Evolutionary conservation across 2,329 filamentous ascomycete genomes (phyloP).

Genomic region (Cladosporium sp.): DNA sequence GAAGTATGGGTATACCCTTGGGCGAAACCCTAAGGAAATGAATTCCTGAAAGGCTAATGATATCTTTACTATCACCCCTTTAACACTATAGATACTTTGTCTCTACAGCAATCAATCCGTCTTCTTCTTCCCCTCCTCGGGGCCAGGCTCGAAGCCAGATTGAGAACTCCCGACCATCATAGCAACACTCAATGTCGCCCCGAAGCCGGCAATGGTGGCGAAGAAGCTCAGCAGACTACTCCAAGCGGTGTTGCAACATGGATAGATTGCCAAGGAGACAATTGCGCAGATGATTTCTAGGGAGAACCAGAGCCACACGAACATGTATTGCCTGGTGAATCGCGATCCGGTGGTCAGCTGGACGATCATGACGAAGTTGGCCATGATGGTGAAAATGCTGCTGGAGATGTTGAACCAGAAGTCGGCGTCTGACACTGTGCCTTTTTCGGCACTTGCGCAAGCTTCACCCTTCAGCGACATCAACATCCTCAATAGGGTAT

Average conservation of each 20-base stretch:
- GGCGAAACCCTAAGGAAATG: too few relatives aligned
- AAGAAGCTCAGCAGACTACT: neutral
- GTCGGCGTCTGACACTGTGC: neutral
- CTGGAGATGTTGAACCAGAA: constrained; percentile 8
- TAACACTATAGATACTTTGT: too few relatives aligned
- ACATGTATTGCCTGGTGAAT: neutral
- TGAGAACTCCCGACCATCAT: neutral
- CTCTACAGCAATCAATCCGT: too few relatives aligned
- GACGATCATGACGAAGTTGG: neutral
- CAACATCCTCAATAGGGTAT: too few relatives aligned
- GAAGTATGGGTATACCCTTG: too few relatives aligned
- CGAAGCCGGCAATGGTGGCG: constrained; percentile 5
- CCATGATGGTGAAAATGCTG: neutral
- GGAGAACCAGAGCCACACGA: neutral
- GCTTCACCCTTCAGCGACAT: too few relatives aligned
- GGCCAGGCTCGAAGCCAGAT: too few relatives aligned
- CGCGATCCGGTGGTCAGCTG: neutral
- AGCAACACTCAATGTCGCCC: constrained; percentile 2
- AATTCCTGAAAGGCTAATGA: too few relatives aligned
- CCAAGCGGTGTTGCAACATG: neutral
- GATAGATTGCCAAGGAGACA: neutral
- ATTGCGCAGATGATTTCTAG: neutral
- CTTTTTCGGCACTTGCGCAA: too few relatives aligned
- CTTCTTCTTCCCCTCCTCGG: too few relatives aligned
- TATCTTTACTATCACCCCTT: too few relatives aligned